phyloP scores from a whole-genome alignment of 148 eudicot species.

The Drosera capensis region DNA sequence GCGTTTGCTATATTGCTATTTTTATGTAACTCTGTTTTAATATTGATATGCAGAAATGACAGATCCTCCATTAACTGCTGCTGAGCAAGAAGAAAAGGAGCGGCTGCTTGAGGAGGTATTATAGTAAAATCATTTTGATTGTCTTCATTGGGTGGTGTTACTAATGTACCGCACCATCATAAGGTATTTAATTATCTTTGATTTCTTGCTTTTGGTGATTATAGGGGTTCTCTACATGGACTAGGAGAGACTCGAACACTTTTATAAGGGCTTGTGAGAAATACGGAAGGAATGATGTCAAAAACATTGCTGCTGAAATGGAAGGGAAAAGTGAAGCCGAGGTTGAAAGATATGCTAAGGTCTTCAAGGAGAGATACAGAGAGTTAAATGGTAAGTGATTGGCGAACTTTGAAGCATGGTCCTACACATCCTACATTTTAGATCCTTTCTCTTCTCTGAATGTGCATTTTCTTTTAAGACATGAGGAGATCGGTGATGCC shows the following conservation, averaged over 20 bases:
- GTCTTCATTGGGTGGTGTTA: no score
- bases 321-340: slow-evolving; percentile 89
- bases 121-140: no score
- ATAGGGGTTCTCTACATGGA: slow-evolving; percentile 91
- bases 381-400: slow-evolving; percentile 76
- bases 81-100: slow-evolving; percentile 97
- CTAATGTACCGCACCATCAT: no score
- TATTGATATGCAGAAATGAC: slow-evolving; percentile 41
- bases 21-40: slow-evolving; percentile 1
- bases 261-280: slow-evolving; percentile 94
- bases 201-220: neutral
- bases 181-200: no score
- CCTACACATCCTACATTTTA: no score
- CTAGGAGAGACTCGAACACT: slow-evolving; percentile 83
- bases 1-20: neutral
- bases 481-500: no score
- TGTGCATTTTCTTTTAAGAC: no score
- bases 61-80: slow-evolving; percentile 92
- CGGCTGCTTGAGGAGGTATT: slow-evolving; percentile 67
- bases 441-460: no score
- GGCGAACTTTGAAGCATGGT: no score
- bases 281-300: slow-evolving; percentile 77
- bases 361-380: slow-evolving; percentile 85
- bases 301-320: slow-evolving; percentile 77
- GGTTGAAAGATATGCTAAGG: slow-evolving; percentile 92